Percentiles rank a stretch among this genome's conserved stretches.
Evolutionary conservation across 495 filamentous ascomycete genomes (phyloP).

Genomic region (Letharia lupina): DNA sequence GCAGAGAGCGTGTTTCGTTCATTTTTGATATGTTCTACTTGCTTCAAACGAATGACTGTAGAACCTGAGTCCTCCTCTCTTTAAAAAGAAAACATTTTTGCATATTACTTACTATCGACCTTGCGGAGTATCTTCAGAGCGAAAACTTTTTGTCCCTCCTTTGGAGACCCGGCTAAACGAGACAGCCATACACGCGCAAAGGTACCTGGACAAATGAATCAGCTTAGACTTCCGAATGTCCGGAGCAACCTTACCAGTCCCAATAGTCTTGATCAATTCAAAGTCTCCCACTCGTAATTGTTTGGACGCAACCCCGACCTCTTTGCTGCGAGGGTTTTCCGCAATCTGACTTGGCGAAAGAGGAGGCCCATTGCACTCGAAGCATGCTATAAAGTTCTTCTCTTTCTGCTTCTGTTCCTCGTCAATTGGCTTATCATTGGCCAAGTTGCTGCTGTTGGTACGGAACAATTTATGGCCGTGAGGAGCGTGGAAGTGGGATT

Average conservation of each 20-base stretch:
- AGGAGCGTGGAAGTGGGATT: conserved; percentile 22
- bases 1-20: conserved; percentile 81
- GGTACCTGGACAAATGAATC: conserved; percentile 54
- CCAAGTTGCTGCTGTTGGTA: conserved; percentile 17
- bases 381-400: conserved; percentile 35
- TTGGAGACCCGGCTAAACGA: conserved; percentile 48
- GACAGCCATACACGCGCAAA: conserved; percentile 94
- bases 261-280: conserved; percentile 76
- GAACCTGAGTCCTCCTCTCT: conserved; percentile 20
- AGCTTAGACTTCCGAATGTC: conserved; percentile 10
- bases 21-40: conserved; percentile 94
- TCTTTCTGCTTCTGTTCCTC: conserved; percentile 33
- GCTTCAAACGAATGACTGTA: conserved; percentile 87
- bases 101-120: conserved; percentile 51
- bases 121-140: conserved; percentile 93
- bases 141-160: conserved; percentile 63
- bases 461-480: conserved; percentile 25
- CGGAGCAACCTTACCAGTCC: conserved; percentile 56
- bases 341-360: conserved; percentile 46
- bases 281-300: conserved; percentile 64
- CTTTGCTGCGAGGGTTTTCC: conserved; percentile 47
- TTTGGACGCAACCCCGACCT: conserved; percentile 47
- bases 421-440: conserved; percentile 32
- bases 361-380: conserved; percentile 44
- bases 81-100: conserved; percentile 9